Base-by-base conservation (phyloP, 129 eudicot genomes). In the Lonicera japonica region DNA sequence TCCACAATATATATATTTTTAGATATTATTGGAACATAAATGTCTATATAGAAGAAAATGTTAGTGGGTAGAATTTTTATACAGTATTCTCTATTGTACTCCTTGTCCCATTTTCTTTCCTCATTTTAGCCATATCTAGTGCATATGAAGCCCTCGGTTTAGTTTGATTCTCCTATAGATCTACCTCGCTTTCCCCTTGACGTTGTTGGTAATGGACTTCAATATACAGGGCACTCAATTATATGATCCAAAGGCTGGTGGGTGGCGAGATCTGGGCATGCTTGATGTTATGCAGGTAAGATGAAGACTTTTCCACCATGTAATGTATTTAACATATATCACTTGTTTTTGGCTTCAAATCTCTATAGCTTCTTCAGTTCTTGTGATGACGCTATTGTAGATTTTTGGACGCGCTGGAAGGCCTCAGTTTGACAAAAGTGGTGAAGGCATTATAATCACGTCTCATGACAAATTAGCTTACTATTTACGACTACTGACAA, bases 341-440 rank as follows among this genome's bases (percentile, higher is more conserved):
- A 67, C 25, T 70, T 34, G 22, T 14, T 47, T 53, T 75, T 79
- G 54, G 67, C 22, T 43, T 65, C 17, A 17, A 16, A 53, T 4
- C 3, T 70, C 61, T 59, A 51, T 56, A 29, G 36, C 54, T 47
- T 63, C 75, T 47, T 38, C 66, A 57, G 2, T 24, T 46, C 11
- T 24, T 57, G 47, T 60, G 25, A 22, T 65, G 54, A 10, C 2
- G 45, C 2, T 73, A 22, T 68, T 60, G 25, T 63, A 94, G 99
- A 94, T 94, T 23, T 94, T 94, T 77, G 99, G 99, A 67, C 99
- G 99, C 67, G 99, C 99, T 69, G 99, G 96, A 64, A 88, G 99
- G 63, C 99, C 99, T 48, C 99, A 94, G 69, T 94, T 85, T 74
- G 99, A 94, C 64, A 94, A 85, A 81, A 94, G 99, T 71, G 99